Percentiles rank a stretch among this genome's conserved stretches.
phyloP scores from a whole-genome alignment of 2,329 filamentous ascomycete genomes.

The Xylariaceae sp. region DNA sequence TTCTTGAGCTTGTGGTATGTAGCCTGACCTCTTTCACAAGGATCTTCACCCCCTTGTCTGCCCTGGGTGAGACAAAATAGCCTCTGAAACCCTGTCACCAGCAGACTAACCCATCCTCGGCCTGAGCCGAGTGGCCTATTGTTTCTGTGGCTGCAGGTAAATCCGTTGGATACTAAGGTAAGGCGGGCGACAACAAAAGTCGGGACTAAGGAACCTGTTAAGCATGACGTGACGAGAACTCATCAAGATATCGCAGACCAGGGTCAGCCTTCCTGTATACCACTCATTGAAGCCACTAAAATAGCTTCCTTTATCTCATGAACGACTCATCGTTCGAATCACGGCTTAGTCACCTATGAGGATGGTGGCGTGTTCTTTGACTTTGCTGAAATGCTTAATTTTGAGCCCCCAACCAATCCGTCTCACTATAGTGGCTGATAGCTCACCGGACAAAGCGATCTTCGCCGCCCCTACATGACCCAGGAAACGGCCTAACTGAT shows the following conservation, averaged over 20 bases:
- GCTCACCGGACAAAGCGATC: neutral
- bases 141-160: slow-evolving; percentile 33
- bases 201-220: neutral
- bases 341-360: neutral
- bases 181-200: neutral
- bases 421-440: too few species aligned
- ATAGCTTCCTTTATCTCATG: neutral
- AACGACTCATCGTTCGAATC: neutral
- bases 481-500: neutral
- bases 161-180: slow-evolving; percentile 6
- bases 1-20: too few species aligned
- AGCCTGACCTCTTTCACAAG: neutral
- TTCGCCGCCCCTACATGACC: too few species aligned
- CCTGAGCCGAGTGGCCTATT: slow-evolving; percentile 37
- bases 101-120: slow-evolving; percentile 39
- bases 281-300: neutral
- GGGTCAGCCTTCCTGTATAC: neutral
- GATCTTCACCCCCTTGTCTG: slow-evolving; percentile 22
- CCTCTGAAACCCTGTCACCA: slow-evolving; percentile 41
- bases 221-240: neutral
- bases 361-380: too few species aligned
- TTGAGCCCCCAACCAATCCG: neutral
- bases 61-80: slow-evolving; percentile 32
- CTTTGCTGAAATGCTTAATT: too few species aligned
- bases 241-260: neutral